phyloP scores from a whole-genome alignment of 1,284 basidiomycete species.

The Omphalotus olearius region DNA sequence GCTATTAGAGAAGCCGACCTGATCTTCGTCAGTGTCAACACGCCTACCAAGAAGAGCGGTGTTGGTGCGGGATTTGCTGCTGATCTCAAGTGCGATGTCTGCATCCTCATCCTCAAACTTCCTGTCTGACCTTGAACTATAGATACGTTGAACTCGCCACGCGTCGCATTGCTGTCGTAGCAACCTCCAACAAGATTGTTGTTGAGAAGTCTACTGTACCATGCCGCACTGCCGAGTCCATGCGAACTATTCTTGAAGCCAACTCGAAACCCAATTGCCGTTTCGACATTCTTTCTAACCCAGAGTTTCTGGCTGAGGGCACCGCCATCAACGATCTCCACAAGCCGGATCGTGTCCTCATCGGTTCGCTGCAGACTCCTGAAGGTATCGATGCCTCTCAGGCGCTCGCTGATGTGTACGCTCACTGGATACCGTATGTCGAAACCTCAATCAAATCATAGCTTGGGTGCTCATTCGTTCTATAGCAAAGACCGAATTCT shows the following conservation, averaged over 20 bases:
- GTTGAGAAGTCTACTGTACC: conserved; percentile 99
- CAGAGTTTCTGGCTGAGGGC: conserved; percentile 98
- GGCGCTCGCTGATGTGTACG: conserved; percentile 79
- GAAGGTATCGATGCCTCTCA: conserved; percentile 83
- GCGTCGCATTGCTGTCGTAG: conserved; percentile 90
- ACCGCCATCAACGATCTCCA: conserved; percentile 92
- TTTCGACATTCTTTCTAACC: conserved; percentile 99
- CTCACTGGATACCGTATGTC: conserved; percentile 92
- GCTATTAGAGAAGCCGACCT: conserved; percentile 91
- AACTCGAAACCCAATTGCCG: conserved; percentile 90
- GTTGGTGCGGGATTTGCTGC: conserved; percentile 97
- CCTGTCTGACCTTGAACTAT: conserved; percentile 3
- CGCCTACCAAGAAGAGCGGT: conserved; percentile 97
- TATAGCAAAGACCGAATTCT: conserved; percentile 73
- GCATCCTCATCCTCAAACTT: neutral
- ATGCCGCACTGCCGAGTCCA: conserved; percentile 96
- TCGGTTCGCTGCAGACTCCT: conserved; percentile 88
- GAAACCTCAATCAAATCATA: conserved; percentile 1
- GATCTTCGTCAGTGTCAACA: conserved; percentile 91
- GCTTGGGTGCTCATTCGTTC: neutral
- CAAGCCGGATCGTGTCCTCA: conserved; percentile 91
- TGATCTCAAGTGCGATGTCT: conserved; percentile 82
- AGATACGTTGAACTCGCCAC: conserved; percentile 97
- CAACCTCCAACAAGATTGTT: conserved; percentile 93
- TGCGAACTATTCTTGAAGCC: conserved; percentile 98